These are phyloP conservation scores for Penicillium taxi DNA, from an alignment of 495 filamentous ascomycete genomes.

Conservation along the genomic window DNA sequence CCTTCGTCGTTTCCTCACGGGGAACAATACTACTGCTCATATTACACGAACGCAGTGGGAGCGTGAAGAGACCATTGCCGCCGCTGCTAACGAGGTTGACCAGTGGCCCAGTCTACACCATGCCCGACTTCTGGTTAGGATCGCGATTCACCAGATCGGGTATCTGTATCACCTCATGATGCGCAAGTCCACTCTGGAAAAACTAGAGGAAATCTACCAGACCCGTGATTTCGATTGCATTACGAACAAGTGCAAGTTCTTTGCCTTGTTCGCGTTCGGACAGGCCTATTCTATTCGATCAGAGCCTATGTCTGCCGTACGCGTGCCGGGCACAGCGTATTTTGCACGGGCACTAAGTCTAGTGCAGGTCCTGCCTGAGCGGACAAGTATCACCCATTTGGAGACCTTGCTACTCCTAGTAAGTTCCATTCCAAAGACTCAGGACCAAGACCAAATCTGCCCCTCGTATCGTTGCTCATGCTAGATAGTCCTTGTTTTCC, in stretches of 20 bases:
- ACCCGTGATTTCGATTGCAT: slow-evolving; percentile 27
- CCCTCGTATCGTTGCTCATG: neutral
- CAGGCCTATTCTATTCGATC: slow-evolving; percentile 36
- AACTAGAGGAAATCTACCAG: slow-evolving; percentile 37
- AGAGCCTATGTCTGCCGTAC: slow-evolving; percentile 26
- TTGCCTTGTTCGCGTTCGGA: slow-evolving; percentile 39
- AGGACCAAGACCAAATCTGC: no score
- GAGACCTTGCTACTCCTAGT: slow-evolving; percentile 36
- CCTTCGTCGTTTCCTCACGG: slow-evolving; percentile 36
- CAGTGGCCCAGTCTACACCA: slow-evolving; percentile 36
- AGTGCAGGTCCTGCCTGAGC: slow-evolving; percentile 34
- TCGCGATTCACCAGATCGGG: slow-evolving; percentile 35
- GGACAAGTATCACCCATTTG: slow-evolving; percentile 36
- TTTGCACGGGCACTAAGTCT: slow-evolving; percentile 38
- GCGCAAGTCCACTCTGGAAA: slow-evolving; percentile 35
- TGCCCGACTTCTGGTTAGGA: slow-evolving; percentile 34
- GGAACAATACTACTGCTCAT: slow-evolving; percentile 30
- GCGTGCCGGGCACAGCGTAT: slow-evolving; percentile 37
- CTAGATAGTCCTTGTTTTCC: slow-evolving; percentile 33
- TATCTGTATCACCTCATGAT: slow-evolving; percentile 36
- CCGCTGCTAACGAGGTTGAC: slow-evolving; percentile 26
- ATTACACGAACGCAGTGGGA: slow-evolving; percentile 38
- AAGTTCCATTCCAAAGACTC: slow-evolving; percentile 10
- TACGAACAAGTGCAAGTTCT: slow-evolving; percentile 36
- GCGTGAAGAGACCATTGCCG: slow-evolving; percentile 27